Percentiles rank a stretch among this genome's conserved stretches.
Evolutionary conservation across 164 flowering plant genomes (phyloP).

Genomic region (Nelumbo lutea): DNA sequence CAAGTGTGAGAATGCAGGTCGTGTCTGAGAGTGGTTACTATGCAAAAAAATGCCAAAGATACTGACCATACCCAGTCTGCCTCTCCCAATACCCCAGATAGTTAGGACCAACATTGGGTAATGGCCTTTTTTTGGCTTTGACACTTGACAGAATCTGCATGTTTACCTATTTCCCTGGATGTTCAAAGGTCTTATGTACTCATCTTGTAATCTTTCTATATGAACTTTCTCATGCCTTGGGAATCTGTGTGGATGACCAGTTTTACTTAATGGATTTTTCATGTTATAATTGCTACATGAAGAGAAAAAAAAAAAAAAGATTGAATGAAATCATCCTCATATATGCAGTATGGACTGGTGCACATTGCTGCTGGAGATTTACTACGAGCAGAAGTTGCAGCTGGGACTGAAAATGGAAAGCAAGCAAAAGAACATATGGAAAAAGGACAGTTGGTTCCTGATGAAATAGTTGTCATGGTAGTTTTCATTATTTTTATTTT

Average conservation of each 20-base stretch:
- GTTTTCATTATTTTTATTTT: neutral
- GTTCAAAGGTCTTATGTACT: neutral
- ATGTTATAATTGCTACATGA: conserved; percentile 19
- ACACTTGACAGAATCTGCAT: neutral
- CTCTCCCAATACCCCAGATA: no score
- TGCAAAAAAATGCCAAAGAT: no score
- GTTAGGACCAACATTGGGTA: neutral
- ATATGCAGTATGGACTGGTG: conserved; percentile 87
- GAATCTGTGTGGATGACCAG: conserved; percentile 3
- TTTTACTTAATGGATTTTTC: conserved; percentile 23
- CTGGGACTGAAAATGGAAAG: conserved; percentile 84
- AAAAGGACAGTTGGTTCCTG: conserved; percentile 80
- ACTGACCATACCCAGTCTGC: no score
- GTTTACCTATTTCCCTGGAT: neutral
- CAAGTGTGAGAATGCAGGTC: no score
- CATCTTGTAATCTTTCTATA: no score
- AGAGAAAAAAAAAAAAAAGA: conserved; percentile 34
- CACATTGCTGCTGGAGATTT: conserved; percentile 96
- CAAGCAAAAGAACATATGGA: conserved; percentile 87
- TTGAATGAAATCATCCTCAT: conserved; percentile 38
- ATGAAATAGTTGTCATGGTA: conserved; percentile 93
- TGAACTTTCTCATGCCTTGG: neutral
- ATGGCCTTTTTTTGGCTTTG: neutral
- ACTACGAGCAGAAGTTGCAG: conserved; percentile 78
- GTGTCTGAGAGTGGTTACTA: no score